Conservation (phyloP, 1,284 basidiomycete species). For the Sporisorium scitamineum region DNA sequence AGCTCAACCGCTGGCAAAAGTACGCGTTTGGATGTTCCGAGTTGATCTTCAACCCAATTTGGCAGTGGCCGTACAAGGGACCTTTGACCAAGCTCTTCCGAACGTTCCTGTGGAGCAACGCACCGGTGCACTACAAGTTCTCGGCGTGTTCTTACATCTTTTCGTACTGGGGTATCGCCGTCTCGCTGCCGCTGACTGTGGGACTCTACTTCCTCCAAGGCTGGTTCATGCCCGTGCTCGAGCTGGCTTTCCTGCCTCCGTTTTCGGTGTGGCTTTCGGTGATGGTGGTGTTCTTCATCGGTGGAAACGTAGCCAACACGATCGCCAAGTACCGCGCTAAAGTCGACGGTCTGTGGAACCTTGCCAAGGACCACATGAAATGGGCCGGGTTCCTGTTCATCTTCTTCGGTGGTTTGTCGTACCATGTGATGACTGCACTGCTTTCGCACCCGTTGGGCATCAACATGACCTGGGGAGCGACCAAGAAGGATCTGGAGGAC, state of each 20-base stretch:
- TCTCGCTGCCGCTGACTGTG: conserved; percentile 76
- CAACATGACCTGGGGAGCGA: conserved; percentile 79
- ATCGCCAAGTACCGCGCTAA: conserved; percentile 82
- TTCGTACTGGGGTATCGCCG: conserved; percentile 81
- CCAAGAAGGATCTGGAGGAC: conserved; percentile 53
- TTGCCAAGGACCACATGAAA: conserved; percentile 77
- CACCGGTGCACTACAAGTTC: conserved; percentile 79
- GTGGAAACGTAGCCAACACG: conserved; percentile 79
- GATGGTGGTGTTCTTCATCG: conserved; percentile 79
- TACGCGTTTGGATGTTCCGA: conserved; percentile 79
- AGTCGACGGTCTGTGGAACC: conserved; percentile 73
- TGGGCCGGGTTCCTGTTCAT: conserved; percentile 77
- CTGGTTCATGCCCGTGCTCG: conserved; percentile 76
- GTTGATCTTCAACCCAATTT: conserved; percentile 69
- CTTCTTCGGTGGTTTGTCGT: conserved; percentile 45
- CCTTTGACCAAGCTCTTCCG: conserved; percentile 83
- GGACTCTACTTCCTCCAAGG: conserved; percentile 81
- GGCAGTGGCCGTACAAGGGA: conserved; percentile 78
- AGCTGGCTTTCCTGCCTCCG: conserved; percentile 72
- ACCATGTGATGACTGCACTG: conserved; percentile 76
- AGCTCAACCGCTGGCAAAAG: conserved; percentile 86
- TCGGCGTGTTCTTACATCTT: conserved; percentile 78
- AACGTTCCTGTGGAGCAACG: conserved; percentile 76
- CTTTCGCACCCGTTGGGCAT: conserved; percentile 84
- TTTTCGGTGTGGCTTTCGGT: conserved; percentile 83